Evolutionary conservation across 257 asterid genomes (phyloP), one percentile per base, ranked within the genome.

Genomic region (Euphrasia confusa): DNA sequence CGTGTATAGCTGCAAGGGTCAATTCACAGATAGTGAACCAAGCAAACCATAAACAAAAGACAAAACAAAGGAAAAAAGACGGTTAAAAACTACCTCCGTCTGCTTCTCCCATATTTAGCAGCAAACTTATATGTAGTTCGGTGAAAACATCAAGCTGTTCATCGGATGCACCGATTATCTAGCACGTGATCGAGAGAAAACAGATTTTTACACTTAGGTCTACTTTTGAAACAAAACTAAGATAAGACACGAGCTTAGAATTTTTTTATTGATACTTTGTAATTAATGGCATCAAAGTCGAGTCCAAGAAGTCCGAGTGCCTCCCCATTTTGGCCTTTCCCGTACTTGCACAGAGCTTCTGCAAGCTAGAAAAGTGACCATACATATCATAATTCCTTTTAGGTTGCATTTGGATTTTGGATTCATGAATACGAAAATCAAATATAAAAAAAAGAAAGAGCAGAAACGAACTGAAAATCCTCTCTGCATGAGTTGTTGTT

Each of bases 141-240:
- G 71, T 81, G 72, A 93, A 93, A 17, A 87, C 96, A 21, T 92
- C 99, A 21, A 86, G 80, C 63, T 92, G 99, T 76, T 92, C 99
- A 58, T 92, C 96, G 5, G 99, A 92, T 42, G 99, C 99, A 27
- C 99, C 99, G 14, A 92, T 92, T 37, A 84, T 65, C 99, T 92
- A 76, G 68, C 75, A 68, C 48, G 55, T 21, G 24, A 21, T 68
- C 4, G 7, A 47, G 53, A 47, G 2, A 58, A 44, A 65, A 65
- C 52, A 63, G 37, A 14, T 14, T 2, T 15, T 71, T 52, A 47
- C 11, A 8, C 58, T 50, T 50, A 57, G 26, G 61, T 61, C 44
- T 28, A 12, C 42, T 1, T 9, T 57, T 53, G 33, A 12, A 53
- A 53, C 56, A 53, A 53, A 53, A 53, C 3, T 32, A 28, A 13